These are phyloP conservation scores for Sphagnum tenellum DNA, from an alignment of 225 moss, liverwort and hornwort species.

Conservation along the genomic window DNA sequence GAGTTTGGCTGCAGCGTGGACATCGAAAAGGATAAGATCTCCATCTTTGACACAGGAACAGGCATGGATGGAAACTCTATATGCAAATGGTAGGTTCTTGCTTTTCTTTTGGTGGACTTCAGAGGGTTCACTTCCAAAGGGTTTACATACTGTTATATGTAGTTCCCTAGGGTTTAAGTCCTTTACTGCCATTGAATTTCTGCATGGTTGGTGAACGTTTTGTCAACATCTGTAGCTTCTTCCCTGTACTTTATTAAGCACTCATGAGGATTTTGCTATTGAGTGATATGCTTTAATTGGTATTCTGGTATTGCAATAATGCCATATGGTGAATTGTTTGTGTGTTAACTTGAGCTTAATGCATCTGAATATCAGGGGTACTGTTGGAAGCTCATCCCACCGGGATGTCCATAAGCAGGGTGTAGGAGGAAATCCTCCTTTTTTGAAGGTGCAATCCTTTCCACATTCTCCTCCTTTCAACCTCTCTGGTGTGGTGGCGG, in stretches of 20 bases:
- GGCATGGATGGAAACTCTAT: constrained; percentile 60
- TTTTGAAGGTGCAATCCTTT: constrained; percentile 28
- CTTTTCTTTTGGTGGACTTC: too few relatives aligned
- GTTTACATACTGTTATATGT: too few relatives aligned
- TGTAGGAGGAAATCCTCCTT: constrained; percentile 63
- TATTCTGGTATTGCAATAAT: too few relatives aligned
- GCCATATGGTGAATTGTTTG: too few relatives aligned
- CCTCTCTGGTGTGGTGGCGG: not conserved
- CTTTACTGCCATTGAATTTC: too few relatives aligned
- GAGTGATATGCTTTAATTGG: too few relatives aligned
- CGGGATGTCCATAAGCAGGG: constrained; percentile 45
- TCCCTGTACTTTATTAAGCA: too few relatives aligned
- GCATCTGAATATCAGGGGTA: constrained; percentile 31
- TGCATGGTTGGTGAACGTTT: too few relatives aligned
- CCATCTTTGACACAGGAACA: constrained; percentile 62
- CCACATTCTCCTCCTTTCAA: not conserved
- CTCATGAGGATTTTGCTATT: too few relatives aligned
- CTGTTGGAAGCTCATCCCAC: constrained; percentile 58
- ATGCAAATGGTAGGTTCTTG: constrained; percentile 31
- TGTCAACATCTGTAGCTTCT: too few relatives aligned
- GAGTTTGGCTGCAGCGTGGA: constrained; percentile 26
- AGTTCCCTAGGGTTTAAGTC: too few relatives aligned
- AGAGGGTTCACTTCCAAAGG: too few relatives aligned
- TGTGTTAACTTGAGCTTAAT: not conserved
- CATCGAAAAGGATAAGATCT: constrained; percentile 33